Percentiles rank a stretch among this genome's conserved stretches.
These are phyloP conservation scores for Eimeria zaria DNA, from an alignment of 169 alveolate genomes.

Conservation along the genomic window DNA sequence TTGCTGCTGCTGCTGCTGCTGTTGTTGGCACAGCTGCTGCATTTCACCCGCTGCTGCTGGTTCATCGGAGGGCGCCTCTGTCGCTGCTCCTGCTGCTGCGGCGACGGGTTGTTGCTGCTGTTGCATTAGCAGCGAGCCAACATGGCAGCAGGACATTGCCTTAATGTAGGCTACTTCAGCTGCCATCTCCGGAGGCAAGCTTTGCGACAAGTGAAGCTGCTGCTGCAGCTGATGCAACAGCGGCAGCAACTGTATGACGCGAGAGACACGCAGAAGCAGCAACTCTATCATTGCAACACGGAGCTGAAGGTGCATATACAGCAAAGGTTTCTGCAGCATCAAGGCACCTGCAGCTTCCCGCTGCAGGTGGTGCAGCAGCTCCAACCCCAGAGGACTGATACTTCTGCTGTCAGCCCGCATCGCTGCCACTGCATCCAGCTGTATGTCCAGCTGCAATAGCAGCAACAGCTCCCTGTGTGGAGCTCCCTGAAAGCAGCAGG, in stretches of 20 bases:
- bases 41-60: neutral
- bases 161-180: conserved; percentile 47
- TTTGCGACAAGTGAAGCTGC: conserved; percentile 29
- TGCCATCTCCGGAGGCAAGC: conserved; percentile 14
- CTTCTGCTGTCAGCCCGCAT: conserved; percentile 35
- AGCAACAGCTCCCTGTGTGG: conserved; percentile 1
- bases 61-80: neutral
- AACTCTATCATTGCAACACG: conserved; percentile 67
- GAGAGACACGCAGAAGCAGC: conserved; percentile 54
- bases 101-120: conserved; percentile 34
- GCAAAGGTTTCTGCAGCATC: conserved; percentile 2
- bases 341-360: conserved; percentile 61
- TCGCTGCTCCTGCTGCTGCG: neutral
- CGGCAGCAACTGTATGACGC: conserved; percentile 47
- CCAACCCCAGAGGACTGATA: conserved; percentile 40
- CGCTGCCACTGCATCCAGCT: conserved; percentile 44
- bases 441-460: conserved; percentile 68
- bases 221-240: conserved; percentile 58
- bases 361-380: conserved; percentile 55
- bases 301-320: conserved; percentile 56
- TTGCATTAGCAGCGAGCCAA: conserved; percentile 23
- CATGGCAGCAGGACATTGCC: conserved; percentile 75
- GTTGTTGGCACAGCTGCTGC: conserved; percentile 14
- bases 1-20: neutral
- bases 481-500: conserved; percentile 41